These are phyloP conservation scores for Austroboletus olivaceoglutinosus DNA, from an alignment of 1,284 basidiomycete genomes.

Conservation along the genomic window DNA sequence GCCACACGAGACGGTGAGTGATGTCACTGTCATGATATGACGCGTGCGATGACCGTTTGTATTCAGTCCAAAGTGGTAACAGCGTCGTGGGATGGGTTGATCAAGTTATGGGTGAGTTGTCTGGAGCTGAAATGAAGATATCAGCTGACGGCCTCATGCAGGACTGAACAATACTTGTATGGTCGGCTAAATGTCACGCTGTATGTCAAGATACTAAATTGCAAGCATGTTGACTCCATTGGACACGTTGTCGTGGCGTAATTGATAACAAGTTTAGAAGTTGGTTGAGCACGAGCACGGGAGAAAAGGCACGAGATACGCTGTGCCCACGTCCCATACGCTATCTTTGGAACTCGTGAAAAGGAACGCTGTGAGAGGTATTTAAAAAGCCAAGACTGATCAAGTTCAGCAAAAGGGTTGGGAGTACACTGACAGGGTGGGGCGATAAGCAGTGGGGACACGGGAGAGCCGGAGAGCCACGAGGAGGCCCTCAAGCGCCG, in stretches of 20 bases:
- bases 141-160: constrained; percentile 21
- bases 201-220: not conserved
- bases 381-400: not conserved
- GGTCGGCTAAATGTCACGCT: constrained; percentile 3
- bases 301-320: not conserved
- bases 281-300: not conserved
- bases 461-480: constrained; percentile 5
- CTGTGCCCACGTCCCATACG: constrained; percentile 1
- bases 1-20: constrained; percentile 91
- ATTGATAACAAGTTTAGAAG: constrained; percentile 9
- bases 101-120: constrained; percentile 83
- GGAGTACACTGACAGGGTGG: not conserved
- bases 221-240: not conserved
- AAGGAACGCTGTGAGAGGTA: too few species aligned
- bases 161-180: constrained; percentile 34
- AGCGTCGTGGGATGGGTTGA: constrained; percentile 95
- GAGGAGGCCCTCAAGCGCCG: not conserved
- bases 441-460: constrained; percentile 12
- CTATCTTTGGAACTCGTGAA: not conserved
- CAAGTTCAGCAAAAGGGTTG: too few species aligned
- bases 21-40: constrained; percentile 4
- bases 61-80: constrained; percentile 90
- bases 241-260: not conserved
- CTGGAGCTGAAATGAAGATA: not conserved
- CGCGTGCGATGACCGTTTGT: constrained; percentile 11